These are phyloP conservation scores for Barnettozyma sp. DNA, from an alignment of 805 yeast genomes.

Conservation along the genomic window DNA sequence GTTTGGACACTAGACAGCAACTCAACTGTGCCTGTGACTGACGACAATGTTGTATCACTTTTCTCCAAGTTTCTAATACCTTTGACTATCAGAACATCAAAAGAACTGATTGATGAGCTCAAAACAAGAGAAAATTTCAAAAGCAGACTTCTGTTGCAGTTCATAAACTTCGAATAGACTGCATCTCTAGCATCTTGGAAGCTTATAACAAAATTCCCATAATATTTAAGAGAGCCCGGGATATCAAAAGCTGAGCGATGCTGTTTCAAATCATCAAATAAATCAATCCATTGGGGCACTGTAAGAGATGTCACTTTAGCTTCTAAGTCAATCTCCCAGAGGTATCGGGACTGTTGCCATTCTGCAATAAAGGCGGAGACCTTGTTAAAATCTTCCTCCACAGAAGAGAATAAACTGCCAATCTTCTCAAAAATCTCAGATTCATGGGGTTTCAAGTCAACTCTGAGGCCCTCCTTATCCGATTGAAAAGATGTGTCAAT, in stretches of 20 bases:
- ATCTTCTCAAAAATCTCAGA: conserved; percentile 14
- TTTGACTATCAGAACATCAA: conserved; percentile 28
- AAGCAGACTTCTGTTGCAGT: conserved; percentile 46
- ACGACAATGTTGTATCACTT: conserved; percentile 29
- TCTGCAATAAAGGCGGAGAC: conserved; percentile 34
- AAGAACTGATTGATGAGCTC: conserved; percentile 23
- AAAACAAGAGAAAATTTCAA: conserved; percentile 35
- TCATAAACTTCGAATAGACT: conserved; percentile 46
- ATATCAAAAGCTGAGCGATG: conserved; percentile 46
- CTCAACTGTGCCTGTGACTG: conserved; percentile 32
- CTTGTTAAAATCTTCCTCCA: conserved; percentile 29
- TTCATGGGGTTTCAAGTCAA: conserved; percentile 11
- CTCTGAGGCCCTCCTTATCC: not conserved
- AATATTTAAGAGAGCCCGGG: conserved; percentile 30
- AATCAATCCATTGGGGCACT: conserved; percentile 41
- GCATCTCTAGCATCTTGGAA: conserved; percentile 48
- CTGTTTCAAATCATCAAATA: conserved; percentile 37
- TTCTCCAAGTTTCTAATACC: conserved; percentile 34
- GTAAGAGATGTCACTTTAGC: conserved; percentile 32
- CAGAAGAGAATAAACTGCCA: conserved; percentile 17
- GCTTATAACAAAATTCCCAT: conserved; percentile 41
- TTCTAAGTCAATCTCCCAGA: conserved; percentile 51
- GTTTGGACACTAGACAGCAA: conserved; percentile 35
- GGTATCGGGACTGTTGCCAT: conserved; percentile 51
- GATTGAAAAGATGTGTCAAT: conserved; percentile 19